phyloP scores from a whole-genome alignment of 345 rosid species.

The Brassica cretica region DNA sequence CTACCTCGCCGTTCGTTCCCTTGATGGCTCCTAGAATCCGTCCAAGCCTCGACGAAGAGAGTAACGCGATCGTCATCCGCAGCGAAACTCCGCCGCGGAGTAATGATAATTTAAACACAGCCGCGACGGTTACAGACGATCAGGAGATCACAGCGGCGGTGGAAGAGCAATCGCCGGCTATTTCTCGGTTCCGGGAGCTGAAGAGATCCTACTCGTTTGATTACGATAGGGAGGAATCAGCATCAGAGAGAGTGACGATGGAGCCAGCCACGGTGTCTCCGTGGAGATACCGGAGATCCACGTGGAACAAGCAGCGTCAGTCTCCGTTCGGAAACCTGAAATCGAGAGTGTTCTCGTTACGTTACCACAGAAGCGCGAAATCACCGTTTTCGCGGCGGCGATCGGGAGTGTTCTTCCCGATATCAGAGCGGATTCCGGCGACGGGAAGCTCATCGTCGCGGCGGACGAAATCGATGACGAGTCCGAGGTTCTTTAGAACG shows the following conservation, averaged over 20 bases:
- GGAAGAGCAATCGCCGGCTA: conserved; percentile 54
- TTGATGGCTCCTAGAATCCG: conserved; percentile 89
- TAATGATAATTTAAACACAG: background rate
- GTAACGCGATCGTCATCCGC: conserved; percentile 33
- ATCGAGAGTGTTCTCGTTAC: conserved; percentile 75
- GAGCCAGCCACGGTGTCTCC: conserved; percentile 85
- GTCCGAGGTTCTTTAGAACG: conserved; percentile 66
- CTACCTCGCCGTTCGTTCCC: conserved; percentile 68
- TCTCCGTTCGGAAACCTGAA: conserved; percentile 87
- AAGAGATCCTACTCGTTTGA: conserved; percentile 87
- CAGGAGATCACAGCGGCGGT: conserved; percentile 39
- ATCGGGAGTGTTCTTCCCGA: conserved; percentile 55
- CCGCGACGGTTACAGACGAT: conserved; percentile 14
- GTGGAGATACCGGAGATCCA: conserved; percentile 69
- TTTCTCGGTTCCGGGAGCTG: conserved; percentile 49
- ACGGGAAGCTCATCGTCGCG: conserved; percentile 64
- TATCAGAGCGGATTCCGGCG: conserved; percentile 66
- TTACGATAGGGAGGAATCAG: conserved; percentile 68
- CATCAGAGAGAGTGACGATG: conserved; percentile 63
- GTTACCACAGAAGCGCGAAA: conserved; percentile 61
- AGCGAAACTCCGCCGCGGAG: conserved; percentile 22
- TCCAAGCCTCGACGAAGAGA: conserved; percentile 66
- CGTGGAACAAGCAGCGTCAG: conserved; percentile 75
- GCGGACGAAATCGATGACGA: conserved; percentile 75
- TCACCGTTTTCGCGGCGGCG: conserved; percentile 74